phyloP scores from a whole-genome alignment of 768 basidiomycete species.

The Panus rudis region DNA sequence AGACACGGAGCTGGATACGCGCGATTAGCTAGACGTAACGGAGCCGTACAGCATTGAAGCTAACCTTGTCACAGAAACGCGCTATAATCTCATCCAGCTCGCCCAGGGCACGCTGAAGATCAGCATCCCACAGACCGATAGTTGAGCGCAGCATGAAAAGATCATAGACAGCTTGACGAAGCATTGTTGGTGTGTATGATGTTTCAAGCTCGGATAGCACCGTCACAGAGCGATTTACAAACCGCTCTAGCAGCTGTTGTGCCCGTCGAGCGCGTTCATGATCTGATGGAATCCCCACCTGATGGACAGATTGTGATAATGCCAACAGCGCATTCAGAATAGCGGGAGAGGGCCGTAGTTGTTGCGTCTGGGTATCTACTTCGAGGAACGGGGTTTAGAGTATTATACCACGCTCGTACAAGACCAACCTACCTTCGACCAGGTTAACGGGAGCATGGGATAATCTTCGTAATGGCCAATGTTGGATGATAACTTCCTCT shows the following conservation, averaged over 20 bases:
- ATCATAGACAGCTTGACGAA: too few relatives aligned
- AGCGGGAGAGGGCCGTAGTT: slow-evolving; percentile 40
- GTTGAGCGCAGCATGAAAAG: too few relatives aligned
- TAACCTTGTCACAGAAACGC: too few relatives aligned
- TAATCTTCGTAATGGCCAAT: not conserved
- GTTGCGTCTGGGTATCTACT: slow-evolving; percentile 5
- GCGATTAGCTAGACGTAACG: too few relatives aligned
- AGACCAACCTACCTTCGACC: not conserved
- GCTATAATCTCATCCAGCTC: too few relatives aligned
- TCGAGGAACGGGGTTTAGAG: slow-evolving; percentile 1
- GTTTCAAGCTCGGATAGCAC: too few relatives aligned
- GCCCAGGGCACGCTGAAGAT: too few relatives aligned
- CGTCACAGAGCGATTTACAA: too few relatives aligned
- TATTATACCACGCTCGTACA: not conserved
- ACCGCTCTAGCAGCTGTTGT: not conserved
- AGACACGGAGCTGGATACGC: too few relatives aligned
- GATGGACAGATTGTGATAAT: slow-evolving; percentile 46
- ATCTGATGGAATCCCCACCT: slow-evolving; percentile 43
- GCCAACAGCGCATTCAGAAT: slow-evolving; percentile 49
- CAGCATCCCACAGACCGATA: too few relatives aligned
- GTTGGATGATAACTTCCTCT: not conserved
- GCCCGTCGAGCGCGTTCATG: slow-evolving; percentile 11
- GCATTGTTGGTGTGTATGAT: too few relatives aligned
- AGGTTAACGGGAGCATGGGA: not conserved
- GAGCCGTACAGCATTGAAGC: too few relatives aligned